Evolutionary conservation across 2,329 filamentous ascomycete genomes (phyloP).

Genomic region (Colletotrichum siamense): DNA sequence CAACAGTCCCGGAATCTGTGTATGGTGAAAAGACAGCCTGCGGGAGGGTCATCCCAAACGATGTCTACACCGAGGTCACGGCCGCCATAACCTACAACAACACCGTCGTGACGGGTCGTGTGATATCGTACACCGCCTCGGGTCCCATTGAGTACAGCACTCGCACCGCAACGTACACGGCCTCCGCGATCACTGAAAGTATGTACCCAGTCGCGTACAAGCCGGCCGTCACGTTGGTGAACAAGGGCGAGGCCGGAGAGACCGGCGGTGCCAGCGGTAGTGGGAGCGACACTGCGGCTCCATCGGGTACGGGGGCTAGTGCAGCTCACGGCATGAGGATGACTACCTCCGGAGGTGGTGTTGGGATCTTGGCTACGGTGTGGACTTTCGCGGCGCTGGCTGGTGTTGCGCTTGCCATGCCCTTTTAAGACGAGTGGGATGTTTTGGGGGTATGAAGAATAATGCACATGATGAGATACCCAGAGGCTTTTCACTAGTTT

Average conservation of each 20-base stretch:
- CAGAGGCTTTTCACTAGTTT: too few species aligned
- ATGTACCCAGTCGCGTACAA: not conserved
- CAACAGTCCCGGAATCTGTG: not conserved
- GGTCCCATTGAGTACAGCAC: not conserved
- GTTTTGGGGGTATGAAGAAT: not conserved
- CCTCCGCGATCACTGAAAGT: accelerated
- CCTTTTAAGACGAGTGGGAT: not conserved
- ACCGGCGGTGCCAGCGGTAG: not conserved
- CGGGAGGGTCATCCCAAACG: not conserved
- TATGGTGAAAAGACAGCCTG: not conserved
- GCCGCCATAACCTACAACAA: conserved; percentile 5
- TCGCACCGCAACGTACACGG: not conserved
- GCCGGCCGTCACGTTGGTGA: not conserved
- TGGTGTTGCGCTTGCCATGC: not conserved
- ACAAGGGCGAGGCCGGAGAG: not conserved
- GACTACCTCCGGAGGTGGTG: not conserved
- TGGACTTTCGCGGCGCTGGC: not conserved
- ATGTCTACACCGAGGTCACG: not conserved
- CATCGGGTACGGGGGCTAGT: not conserved
- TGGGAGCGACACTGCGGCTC: not conserved
- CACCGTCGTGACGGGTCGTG: not conserved
- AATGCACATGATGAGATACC: not conserved
- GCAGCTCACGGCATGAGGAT: not conserved
- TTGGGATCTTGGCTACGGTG: not conserved
- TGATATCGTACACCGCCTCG: not conserved